These are phyloP conservation scores for Aurinia saxatilis DNA, from an alignment of 345 rosid genomes.

Conservation along the genomic window DNA sequence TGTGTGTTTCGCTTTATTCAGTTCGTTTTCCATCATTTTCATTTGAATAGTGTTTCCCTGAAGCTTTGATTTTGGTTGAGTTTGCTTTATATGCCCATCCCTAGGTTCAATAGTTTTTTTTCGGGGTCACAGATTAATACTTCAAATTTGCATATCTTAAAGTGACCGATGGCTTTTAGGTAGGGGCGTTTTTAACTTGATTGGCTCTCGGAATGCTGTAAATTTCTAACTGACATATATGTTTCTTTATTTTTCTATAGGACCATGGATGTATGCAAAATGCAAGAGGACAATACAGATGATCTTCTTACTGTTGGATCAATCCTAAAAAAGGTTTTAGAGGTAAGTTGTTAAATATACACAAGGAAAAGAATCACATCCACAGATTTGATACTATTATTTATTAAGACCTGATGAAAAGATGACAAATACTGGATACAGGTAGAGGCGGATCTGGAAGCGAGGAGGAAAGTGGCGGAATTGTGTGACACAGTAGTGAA, in stretches of 20 bases:
- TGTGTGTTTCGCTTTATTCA: too few relatives aligned
- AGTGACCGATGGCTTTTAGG: too few relatives aligned
- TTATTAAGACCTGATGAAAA: background rate
- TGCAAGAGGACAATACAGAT: slow-evolving; percentile 59
- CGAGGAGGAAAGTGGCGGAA: slow-evolving; percentile 43
- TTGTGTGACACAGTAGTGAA: slow-evolving; percentile 60
- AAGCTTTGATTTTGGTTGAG: background rate
- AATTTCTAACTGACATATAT: too few relatives aligned
- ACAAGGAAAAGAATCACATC: background rate
- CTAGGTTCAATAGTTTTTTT: too few relatives aligned
- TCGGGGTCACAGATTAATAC: too few relatives aligned
- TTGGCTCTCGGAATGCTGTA: background rate
- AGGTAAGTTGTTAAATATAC: slow-evolving; percentile 30
- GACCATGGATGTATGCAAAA: slow-evolving; percentile 57
- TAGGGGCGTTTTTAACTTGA: background rate
- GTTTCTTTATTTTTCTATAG: slow-evolving; percentile 25
- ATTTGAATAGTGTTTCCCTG: background rate
- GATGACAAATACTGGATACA: background rate
- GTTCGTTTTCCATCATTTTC: background rate
- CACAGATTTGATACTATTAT: background rate
- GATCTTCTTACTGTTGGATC: slow-evolving; percentile 65
- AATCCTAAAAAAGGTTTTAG: slow-evolving; percentile 34
- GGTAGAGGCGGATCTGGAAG: slow-evolving; percentile 49
- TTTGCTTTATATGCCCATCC: too few relatives aligned
- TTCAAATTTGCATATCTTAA: too few relatives aligned